Base-by-base conservation (phyloP, 2,329 filamentous ascomycete species). In the Clarireedia homoeocarpa region DNA sequence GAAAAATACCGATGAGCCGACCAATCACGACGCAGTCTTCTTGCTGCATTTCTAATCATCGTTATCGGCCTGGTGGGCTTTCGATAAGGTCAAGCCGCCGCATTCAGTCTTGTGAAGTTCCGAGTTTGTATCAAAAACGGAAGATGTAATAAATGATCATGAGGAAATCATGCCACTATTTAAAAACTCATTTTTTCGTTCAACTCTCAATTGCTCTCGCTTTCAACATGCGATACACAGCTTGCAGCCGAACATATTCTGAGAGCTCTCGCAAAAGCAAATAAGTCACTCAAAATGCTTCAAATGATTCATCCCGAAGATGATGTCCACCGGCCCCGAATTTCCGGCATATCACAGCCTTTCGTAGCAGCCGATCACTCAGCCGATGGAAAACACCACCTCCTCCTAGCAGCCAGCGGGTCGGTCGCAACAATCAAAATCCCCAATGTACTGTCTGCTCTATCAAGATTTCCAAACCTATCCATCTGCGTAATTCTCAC, bases 361-460 rank as follows among this genome's bases (percentile, higher is more conserved):
- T 67, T 66, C 48, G 50, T 51, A 53, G 66, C 65, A 27, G 58
- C 72, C 10, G 61, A 67, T 51, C 66, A 71, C 58, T 59, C 68
- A 23, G 66, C 72, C 50, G 81, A 84, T 64, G 70, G 71, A 17
- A 83, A 81, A 65, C 72, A 71, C 12, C 84, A 88, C 66, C 74
- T 88, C 51, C 75, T 90, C 15, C 76, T 89, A 44, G 83, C 81
- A 39, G 82, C 83, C 40, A 84, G 79, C 34, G 86, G 86, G 49
- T 86, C 87, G 0, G 89, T 95, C n/a, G 91, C 91, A 14, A 90
- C 88, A 6, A 95, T 96, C 67, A 96, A 96, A 69, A 74, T 90
- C 2, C 83, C 83, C 1, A 74, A 80, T 40, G 89, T 91, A 62
- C 75, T 86, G 58, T 66, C 72, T 17, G 77, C 83, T 1, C 78